These are phyloP conservation scores for Suillus sp. DNA, from an alignment of 768 basidiomycete genomes.

Conservation along the genomic window DNA sequence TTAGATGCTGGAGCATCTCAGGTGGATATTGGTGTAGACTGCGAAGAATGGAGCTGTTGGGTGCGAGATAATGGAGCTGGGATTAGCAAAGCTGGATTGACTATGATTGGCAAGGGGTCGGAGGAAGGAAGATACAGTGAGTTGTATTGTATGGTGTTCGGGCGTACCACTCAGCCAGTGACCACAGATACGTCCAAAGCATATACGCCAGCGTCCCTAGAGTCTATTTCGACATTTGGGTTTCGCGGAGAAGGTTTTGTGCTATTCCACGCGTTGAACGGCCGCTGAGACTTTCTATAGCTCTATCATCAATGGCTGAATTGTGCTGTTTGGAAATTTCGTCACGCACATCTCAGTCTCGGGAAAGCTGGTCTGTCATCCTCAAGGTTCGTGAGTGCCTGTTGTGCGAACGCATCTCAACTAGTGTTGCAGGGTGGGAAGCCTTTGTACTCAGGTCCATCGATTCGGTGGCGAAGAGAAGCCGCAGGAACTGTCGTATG, in stretches of 20 bases:
- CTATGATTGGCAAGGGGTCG: conserved; percentile 49
- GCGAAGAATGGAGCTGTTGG: conserved; percentile 80
- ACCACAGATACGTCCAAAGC: conserved; percentile 72
- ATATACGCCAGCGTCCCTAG: conserved; percentile 52
- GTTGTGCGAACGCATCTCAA: conserved; percentile 8
- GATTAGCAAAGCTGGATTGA: conserved; percentile 62
- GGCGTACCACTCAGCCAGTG: not conserved
- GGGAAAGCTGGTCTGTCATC: conserved; percentile 75
- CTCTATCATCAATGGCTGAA: conserved; percentile 81
- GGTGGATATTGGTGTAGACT: conserved; percentile 74
- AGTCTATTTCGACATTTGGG: conserved; percentile 70
- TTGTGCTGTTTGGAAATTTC: conserved; percentile 81
- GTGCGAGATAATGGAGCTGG: conserved; percentile 86
- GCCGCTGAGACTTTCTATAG: conserved; percentile 40
- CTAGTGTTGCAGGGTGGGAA: conserved; percentile 55
- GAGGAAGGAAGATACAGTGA: conserved; percentile 69
- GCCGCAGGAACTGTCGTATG: conserved; percentile 78
- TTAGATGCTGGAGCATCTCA: conserved; percentile 76
- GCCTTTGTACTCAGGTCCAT: conserved; percentile 68
- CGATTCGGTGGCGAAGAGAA: conserved; percentile 75
- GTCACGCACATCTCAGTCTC: conserved; percentile 65
- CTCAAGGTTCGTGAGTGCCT: conserved; percentile 56
- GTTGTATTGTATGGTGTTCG: conserved; percentile 30
- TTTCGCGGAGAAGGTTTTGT: conserved; percentile 89
- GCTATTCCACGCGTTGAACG: conserved; percentile 1